Evolutionary conservation across 306 rosid genomes (phyloP), one percentile per base, ranked within the genome.

Genomic region (Ormosia emarginata): DNA sequence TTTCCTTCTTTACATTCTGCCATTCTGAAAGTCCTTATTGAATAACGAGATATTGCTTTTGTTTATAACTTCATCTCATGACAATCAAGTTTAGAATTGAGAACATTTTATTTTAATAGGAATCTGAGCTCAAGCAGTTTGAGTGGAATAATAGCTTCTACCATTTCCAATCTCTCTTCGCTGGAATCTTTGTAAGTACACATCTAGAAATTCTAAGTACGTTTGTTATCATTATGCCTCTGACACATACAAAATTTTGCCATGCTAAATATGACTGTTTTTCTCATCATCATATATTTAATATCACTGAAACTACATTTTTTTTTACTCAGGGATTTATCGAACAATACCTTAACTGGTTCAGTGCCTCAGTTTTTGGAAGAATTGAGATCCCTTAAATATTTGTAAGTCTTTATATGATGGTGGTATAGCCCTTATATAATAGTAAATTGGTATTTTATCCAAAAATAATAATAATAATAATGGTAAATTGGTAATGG

Each of bases 281-380:
- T 30, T 37, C n/a, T n/a, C n/a, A 36, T 46, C 63, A 52, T 78
- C 53, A 40, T 59, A 50, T 37, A 67, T 34, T 46, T 37, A 39
- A 43, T 24, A 62, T 68, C 67, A 79, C 8, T 56, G 33, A 53
- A 72, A 29, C 56, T 13, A 24, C 71, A 43, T n/a, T 24, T 44
- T 4, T 63, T 40, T 80, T 69, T 61, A 55, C 47, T 43, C 90
- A 90, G 97, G 87, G 93, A 92, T 85, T 84, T 90, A 46, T 82
- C 87, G 4, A 69, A 90, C 86, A 92, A 92, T 63, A 89, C 85
- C 81, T 82, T 90, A 79, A 74, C 81, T 30, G 93, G 97, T 80
- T 14, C 88, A 32, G 46, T 87, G 12, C 97, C 93, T n/a, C 84
- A 40, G 46, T 86, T 87, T 82, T 79, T 92, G 73, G 91, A 66